phyloP scores from a whole-genome alignment of 306 rosid species.

The Casuarina equisetifolia region DNA sequence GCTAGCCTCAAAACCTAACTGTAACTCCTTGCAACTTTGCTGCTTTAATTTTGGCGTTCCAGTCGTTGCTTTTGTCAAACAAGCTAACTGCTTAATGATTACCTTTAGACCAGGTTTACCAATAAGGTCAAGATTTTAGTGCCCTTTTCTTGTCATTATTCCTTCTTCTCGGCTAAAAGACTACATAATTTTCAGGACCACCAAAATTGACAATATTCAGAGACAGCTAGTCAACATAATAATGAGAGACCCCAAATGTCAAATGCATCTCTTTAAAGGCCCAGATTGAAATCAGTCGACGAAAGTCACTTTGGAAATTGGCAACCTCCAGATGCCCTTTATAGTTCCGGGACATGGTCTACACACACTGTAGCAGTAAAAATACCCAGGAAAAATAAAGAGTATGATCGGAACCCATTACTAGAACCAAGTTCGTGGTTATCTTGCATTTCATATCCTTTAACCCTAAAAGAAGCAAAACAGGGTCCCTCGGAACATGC shows the following conservation, averaged over 20 bases:
- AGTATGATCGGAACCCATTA: not conserved
- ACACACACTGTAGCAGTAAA: slow-evolving; percentile 3
- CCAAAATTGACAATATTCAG: not conserved
- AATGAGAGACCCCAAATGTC: not conserved
- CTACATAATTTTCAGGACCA: not conserved
- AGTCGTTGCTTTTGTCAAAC: not conserved
- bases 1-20: not conserved
- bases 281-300: not conserved
- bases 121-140: not conserved
- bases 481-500: slow-evolving; percentile 27
- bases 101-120: not conserved
- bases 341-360: slow-evolving; percentile 7
- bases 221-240: not conserved
- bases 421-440: not conserved
- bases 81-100: not conserved
- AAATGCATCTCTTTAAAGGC: not conserved
- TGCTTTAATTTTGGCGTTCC: not conserved
- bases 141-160: not conserved
- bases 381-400: slow-evolving; percentile 3
- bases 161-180: not conserved
- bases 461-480: slow-evolving; percentile 37
- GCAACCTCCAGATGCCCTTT: not conserved
- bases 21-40: not conserved
- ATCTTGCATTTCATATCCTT: slow-evolving; percentile 18
- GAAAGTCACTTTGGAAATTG: not conserved